Evolutionary conservation across 2,329 filamentous ascomycete genomes (phyloP), one percentile per base, ranked within the genome.

Genomic region (Diaporthe longicolla): DNA sequence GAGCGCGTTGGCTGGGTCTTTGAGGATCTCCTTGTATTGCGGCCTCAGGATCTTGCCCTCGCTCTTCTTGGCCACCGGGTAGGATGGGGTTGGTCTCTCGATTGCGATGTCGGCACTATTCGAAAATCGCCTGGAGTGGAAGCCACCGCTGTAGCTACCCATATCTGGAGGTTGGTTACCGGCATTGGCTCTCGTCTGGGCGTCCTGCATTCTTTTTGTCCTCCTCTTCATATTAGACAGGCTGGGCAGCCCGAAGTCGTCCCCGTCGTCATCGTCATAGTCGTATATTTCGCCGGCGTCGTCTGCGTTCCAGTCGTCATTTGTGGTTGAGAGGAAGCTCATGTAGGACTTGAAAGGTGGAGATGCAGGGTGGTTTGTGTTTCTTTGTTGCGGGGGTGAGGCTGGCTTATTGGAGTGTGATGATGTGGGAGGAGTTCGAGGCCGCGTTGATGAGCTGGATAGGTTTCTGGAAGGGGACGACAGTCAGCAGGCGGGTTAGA

Each of bases 41-140:
- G 97, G 97, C 76, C 97, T 91, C 29, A 99, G 86, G 74, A 98
- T 98, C 87, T 99, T 99, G 37, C 95, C 96, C 81, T 98, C 95
- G 76, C 90, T 92, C 83, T 95, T 97, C 83, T 95, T 96, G 3
- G 95, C 91, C 79, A 94, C 93, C 37, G 96, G 96, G 80, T 98
- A 98, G 76, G 91, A 92, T 19, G 94, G 91, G 52, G 93, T 87
- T 32, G 94, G 94, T 76, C 96, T 90, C 84, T 98, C 95, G 79
- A 97, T 94, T 24, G 95, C 95, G 81, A 98, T 98, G 82, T 98
- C 96, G 76, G 94, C 94, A 83, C 95, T 98, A 83, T 97, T 93
- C 35, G 94, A 93, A 74, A 93, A 92, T 70, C 90, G 88, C 45
- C 79, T 81, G 48, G 74, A 40, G 32, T 61, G 48, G 48, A 70